A percentile compares a stretch with the other conserved stretches of the same genome.
These are phyloP conservation scores for Crataegus laevigata DNA, from an alignment of 306 rosid genomes.

Conservation along the genomic window DNA sequence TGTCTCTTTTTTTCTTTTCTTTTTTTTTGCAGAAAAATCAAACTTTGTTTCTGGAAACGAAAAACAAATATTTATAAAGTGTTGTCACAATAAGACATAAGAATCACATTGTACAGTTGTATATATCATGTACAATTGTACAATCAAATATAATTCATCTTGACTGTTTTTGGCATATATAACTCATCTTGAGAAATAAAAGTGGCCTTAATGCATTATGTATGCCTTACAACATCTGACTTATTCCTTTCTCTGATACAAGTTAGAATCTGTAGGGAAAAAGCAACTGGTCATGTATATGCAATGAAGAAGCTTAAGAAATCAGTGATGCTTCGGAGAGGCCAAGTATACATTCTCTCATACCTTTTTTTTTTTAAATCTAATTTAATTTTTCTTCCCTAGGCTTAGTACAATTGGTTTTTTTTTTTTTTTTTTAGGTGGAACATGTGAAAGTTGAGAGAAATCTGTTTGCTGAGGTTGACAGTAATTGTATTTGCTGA, in stretches of 20 bases:
- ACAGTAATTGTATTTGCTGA: conserved; percentile 40
- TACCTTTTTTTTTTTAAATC: neutral
- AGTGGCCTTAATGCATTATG: no score
- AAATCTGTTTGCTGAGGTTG: no score
- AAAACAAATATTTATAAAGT: no score
- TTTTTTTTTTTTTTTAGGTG: conserved; percentile 46
- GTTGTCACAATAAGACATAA: no score
- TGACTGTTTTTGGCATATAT: no score
- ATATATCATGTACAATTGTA: no score
- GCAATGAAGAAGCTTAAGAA: conserved; percentile 98
- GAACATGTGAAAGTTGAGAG: conserved; percentile 64
- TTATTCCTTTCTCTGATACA: conserved; percentile 20
- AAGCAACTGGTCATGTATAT: conserved; percentile 74
- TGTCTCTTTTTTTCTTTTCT: no score
- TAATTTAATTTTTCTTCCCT: conserved; percentile 13
- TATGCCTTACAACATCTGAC: neutral
- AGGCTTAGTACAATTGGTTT: conserved; percentile 6
- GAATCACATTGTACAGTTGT: no score
- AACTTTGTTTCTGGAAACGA: no score
- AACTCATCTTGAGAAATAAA: no score
- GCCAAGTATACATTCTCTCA: conserved; percentile 50
- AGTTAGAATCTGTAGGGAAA: conserved; percentile 90
- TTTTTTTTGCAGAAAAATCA: neutral
- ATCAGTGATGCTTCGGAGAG: conserved; percentile 97
- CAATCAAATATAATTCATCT: no score